These are phyloP conservation scores for Mortierella sp. DNA, from an alignment of 371 early-diverging fungal species.

Conservation along the genomic window DNA sequence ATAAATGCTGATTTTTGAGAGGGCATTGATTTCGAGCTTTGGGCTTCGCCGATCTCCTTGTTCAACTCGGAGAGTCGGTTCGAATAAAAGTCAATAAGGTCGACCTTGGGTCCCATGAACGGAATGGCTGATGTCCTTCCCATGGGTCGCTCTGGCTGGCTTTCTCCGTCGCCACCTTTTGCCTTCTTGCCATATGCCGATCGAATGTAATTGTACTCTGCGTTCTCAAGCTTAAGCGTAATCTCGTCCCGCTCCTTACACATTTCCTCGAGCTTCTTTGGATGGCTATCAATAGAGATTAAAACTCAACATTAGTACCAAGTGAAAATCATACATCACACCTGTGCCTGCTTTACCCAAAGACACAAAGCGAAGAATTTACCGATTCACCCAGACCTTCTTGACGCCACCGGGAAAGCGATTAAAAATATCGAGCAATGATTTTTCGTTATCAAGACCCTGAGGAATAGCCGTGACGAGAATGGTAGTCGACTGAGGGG, in stretches of 20 bases:
- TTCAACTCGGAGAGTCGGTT: conserved; percentile 62
- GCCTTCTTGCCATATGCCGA: conserved; percentile 2
- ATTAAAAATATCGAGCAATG: conserved; percentile 60
- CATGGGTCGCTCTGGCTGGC: conserved; percentile 55
- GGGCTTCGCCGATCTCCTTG: conserved; percentile 55
- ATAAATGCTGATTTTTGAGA: conserved; percentile 76
- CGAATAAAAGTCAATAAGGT: conserved; percentile 64
- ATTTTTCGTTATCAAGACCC: conserved; percentile 54
- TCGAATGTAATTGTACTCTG: conserved; percentile 12
- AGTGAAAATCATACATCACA: neutral
- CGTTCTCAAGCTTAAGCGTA: conserved; percentile 44
- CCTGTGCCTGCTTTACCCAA: neutral
- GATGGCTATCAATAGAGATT: conserved; percentile 28
- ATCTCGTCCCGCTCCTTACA: conserved; percentile 62
- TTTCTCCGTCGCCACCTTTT: neutral
- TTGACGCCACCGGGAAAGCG: conserved; percentile 78
- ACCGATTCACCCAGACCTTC: conserved; percentile 66
- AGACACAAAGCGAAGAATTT: neutral
- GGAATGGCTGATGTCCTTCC: conserved; percentile 61
- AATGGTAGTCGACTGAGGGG: conserved; percentile 67
- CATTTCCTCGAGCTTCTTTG: conserved; percentile 59
- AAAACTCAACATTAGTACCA: neutral
- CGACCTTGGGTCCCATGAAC: conserved; percentile 70
- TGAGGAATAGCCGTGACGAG: conserved; percentile 66
- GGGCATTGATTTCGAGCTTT: conserved; percentile 25